Evolutionary conservation across 176 grass and related monocot genomes (phyloP).

Genomic region (Typha latifolia): DNA sequence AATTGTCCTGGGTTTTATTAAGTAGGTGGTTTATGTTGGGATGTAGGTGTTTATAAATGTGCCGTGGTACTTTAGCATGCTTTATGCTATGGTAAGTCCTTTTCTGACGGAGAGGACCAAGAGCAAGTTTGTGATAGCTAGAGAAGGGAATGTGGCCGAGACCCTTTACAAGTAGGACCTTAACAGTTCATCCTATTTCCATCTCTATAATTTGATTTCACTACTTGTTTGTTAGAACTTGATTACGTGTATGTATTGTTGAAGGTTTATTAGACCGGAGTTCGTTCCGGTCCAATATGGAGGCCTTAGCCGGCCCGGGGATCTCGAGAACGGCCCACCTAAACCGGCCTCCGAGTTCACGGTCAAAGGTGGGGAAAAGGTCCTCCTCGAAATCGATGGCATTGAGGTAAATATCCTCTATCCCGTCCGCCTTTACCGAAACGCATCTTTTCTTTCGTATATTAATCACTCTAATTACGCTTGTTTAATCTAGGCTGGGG

Average conservation of each 20-base stretch:
- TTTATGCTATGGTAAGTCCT: slow-evolving; percentile 81
- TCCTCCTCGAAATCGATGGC: slow-evolving; percentile 96
- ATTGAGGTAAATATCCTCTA: slow-evolving; percentile 48
- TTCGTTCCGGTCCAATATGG: slow-evolving; percentile 89
- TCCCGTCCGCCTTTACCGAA: not conserved
- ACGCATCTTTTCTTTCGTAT: not conserved
- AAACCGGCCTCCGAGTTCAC: slow-evolving; percentile 97
- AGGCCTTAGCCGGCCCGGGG: slow-evolving; percentile 64
- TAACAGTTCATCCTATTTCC: not conserved
- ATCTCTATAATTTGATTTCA: not conserved
- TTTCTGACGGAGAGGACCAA: slow-evolving; percentile 96
- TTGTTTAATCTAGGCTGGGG: slow-evolving; percentile 37
- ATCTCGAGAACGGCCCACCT: slow-evolving; percentile 76
- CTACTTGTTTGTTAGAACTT: not conserved
- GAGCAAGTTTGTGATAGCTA: slow-evolving; percentile 95
- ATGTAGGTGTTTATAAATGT: slow-evolving; percentile 90
- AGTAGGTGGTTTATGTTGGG: not conserved
- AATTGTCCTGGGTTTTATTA: not conserved
- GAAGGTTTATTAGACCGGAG: slow-evolving; percentile 84
- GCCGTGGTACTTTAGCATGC: slow-evolving; percentile 91
- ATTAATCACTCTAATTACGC: not conserved
- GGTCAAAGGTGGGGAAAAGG: slow-evolving; percentile 88
- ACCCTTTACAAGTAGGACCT: slow-evolving; percentile 68
- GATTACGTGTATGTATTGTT: not conserved
- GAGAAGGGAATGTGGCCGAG: slow-evolving; percentile 89